These are phyloP conservation scores for Cylindrotheca fusiformis DNA, from an alignment of 108 stramenopile species.

Conservation along the genomic window DNA sequence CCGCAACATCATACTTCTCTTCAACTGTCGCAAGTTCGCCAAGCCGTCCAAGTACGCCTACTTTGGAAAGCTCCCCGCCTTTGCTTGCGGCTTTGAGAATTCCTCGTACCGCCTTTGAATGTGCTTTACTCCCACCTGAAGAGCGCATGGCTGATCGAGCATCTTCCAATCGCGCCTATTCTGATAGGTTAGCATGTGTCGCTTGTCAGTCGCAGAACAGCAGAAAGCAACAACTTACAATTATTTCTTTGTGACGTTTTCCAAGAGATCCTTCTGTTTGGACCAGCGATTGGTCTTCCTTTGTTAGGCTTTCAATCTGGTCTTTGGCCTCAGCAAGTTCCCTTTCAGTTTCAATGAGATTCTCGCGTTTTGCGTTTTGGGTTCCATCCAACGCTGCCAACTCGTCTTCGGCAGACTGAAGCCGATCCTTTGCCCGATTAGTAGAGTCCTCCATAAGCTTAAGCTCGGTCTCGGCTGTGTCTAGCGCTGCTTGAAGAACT, in stretches of 20 bases:
- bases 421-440: constrained; percentile 63
- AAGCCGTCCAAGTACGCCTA: constrained; percentile 92
- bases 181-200: not conserved
- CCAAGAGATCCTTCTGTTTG: constrained; percentile 47
- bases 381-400: constrained; percentile 59
- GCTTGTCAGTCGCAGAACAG: constrained; percentile 1
- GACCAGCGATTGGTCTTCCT: constrained; percentile 51
- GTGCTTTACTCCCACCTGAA: constrained; percentile 29
- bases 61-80: constrained; percentile 78
- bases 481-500: constrained; percentile 68
- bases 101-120: constrained; percentile 68
- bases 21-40: constrained; percentile 93
- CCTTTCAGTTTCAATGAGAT: constrained; percentile 41
- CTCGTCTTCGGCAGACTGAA: constrained; percentile 72
- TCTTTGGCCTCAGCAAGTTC: constrained; percentile 48
- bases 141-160: constrained; percentile 71
- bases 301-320: constrained; percentile 44
- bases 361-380: constrained; percentile 49
- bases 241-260: constrained; percentile 45
- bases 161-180: constrained; percentile 70
- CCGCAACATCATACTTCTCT: constrained; percentile 94
- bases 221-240: constrained; percentile 46
- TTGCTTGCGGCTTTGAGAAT: constrained; percentile 85
- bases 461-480: constrained; percentile 82
- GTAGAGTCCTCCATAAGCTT: constrained; percentile 80